phyloP scores from a whole-genome alignment of 176 grass and related monocot species.

The Triticum turgidum region DNA sequence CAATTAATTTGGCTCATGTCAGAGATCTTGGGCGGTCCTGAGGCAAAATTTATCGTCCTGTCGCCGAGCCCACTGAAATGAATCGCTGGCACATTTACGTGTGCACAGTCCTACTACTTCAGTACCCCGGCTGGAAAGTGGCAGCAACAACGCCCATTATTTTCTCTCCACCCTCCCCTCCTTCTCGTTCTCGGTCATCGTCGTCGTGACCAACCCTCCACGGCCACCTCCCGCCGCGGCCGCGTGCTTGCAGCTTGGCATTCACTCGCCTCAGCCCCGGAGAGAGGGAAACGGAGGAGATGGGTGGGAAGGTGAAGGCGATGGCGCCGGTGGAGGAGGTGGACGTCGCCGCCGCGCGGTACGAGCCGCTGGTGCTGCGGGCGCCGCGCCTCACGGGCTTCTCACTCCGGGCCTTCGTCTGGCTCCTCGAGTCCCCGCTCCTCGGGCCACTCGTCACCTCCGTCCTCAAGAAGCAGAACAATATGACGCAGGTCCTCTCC shows the following conservation, averaged over 20 bases:
- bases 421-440: conserved; percentile 72
- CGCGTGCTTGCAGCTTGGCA: no score
- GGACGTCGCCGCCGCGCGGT: conserved; percentile 59
- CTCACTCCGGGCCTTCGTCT: conserved; percentile 49
- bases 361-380: conserved; percentile 38
- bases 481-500: conserved; percentile 50
- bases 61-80: no score
- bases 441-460: conserved; percentile 52
- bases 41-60: no score
- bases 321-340: conserved; percentile 76
- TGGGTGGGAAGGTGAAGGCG: background rate
- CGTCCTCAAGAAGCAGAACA: conserved; percentile 71
- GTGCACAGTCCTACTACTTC: no score
- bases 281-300: background rate
- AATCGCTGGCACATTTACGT: no score
- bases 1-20: no score
- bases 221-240: background rate
- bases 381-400: conserved; percentile 79
- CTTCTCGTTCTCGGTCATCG: background rate
- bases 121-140: background rate
- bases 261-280: no score
- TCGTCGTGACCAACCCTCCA: background rate
- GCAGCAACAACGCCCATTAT: background rate
- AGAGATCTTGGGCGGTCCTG: no score
- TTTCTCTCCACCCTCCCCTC: background rate